Conservation (phyloP, 768 basidiomycete species). For the Epithele typhae region DNA sequence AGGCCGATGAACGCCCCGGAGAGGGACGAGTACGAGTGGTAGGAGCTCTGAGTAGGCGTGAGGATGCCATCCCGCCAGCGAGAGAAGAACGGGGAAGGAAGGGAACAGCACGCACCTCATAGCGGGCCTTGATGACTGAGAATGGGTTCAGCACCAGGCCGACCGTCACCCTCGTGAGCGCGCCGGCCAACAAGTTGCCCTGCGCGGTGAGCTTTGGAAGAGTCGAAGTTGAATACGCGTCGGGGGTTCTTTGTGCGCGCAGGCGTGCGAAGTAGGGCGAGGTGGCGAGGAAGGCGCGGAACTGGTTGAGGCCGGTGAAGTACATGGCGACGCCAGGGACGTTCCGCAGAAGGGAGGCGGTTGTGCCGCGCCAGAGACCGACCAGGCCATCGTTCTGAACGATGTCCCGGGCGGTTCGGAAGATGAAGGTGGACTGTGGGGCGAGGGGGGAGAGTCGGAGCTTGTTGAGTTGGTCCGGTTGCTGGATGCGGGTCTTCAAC, state of each 20-base stretch:
- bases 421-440: conserved; percentile 30
- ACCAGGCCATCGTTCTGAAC: conserved; percentile 55
- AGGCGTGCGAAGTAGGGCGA: conserved; percentile 60
- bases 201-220: conserved; percentile 67
- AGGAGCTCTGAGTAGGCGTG: conserved; percentile 55
- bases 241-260: conserved; percentile 5
- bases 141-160: conserved; percentile 88
- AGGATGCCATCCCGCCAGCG: not conserved
- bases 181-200: conserved; percentile 87
- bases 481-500: conserved; percentile 89
- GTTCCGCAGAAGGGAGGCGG: conserved; percentile 76
- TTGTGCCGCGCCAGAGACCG: conserved; percentile 88
- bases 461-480: conserved; percentile 45
- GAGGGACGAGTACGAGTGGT: conserved; percentile 67
- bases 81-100: not conserved
- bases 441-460: conserved; percentile 5
- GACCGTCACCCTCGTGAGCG: conserved; percentile 71
- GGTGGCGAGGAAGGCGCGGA: conserved; percentile 71
- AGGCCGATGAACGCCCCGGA: conserved; percentile 55
- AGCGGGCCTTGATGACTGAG: conserved; percentile 87
- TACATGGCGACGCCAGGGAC: conserved; percentile 92
- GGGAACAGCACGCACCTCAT: conserved; percentile 57
- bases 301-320: conserved; percentile 80
- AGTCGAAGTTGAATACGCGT: conserved; percentile 26
- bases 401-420: conserved; percentile 52